Percentiles rank a stretch among this genome's conserved stretches.
Evolutionary conservation across 352 stramenopile species (phyloP).

Genomic region (Halophytophthora polymorphica): DNA sequence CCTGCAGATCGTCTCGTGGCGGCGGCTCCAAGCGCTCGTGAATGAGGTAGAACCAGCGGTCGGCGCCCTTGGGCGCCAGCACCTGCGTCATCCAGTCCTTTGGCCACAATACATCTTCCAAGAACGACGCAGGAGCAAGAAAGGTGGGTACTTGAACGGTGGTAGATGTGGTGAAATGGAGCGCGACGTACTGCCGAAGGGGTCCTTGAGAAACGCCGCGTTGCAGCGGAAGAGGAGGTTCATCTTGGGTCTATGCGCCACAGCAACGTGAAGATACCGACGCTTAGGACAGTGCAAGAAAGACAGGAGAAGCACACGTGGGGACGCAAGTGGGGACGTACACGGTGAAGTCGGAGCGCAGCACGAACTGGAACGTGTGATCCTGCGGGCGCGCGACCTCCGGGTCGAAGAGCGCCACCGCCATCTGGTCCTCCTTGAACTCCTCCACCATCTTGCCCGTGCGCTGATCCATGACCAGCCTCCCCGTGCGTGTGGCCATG

Average conservation of each 20-base stretch:
- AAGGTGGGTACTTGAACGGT: not conserved
- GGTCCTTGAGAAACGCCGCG: slow-evolving; percentile 55
- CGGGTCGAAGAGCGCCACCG: slow-evolving; percentile 52
- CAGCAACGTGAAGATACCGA: not conserved
- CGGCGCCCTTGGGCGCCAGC: slow-evolving; percentile 36
- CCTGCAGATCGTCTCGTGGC: slow-evolving; percentile 54
- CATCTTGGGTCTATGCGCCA: slow-evolving; percentile 34
- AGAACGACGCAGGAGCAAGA: not conserved
- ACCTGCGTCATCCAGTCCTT: slow-evolving; percentile 70
- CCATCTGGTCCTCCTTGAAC: slow-evolving; percentile 66
- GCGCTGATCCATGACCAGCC: slow-evolving; percentile 44
- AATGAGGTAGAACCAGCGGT: slow-evolving; percentile 77
- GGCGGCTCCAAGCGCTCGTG: slow-evolving; percentile 56
- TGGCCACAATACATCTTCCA: slow-evolving; percentile 65
- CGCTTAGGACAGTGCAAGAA: not conserved
- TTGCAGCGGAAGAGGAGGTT: slow-evolving; percentile 68
- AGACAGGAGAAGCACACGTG: not conserved
- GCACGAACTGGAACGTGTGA: slow-evolving; percentile 43
- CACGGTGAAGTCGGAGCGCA: slow-evolving; percentile 61
- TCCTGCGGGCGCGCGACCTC: slow-evolving; percentile 29
- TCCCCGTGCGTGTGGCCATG: slow-evolving; percentile 62
- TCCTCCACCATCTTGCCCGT: slow-evolving; percentile 67
- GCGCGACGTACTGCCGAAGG: slow-evolving; percentile 49
- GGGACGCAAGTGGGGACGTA: slow-evolving; percentile 12
- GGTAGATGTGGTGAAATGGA: not conserved